Evolutionary conservation across 768 basidiomycete genomes (phyloP), one percentile per base, ranked within the genome.

Genomic region (Russula vinacea): DNA sequence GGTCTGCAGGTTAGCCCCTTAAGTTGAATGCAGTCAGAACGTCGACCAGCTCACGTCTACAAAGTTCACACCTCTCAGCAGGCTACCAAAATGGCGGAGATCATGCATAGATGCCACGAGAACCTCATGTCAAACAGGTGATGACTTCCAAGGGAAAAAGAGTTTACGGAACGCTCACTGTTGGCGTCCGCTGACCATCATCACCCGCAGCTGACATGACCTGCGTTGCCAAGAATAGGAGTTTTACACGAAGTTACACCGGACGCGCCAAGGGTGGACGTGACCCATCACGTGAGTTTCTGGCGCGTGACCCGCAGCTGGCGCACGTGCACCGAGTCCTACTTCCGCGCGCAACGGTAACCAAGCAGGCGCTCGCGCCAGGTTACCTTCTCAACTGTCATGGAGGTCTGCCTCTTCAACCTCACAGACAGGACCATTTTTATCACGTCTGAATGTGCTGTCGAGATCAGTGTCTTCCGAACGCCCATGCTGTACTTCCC

Each of bases 21-120:
- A 14, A 39, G 29, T 47, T 24, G 33, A 50, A 26, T 14, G 63
- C 52, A n/a, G 45, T 22, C 24, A 33, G 44, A 37, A 26, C 19
- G 33, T 16, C 40, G 45, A 73, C 44, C 4, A 3, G 54, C 87
- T 76, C 74, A 94, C 94, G 70, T 88, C 88, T 39, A 80, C 78
- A 73, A 97, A 89, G 70, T 84, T 88, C 56, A 97, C 86, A 9
- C 92, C 91, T 66, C 90, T 84, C 29, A 98, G 78, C 22, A 97
- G 78, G 19, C 86, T 78, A 10, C 88, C 79, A 60, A 97, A 85
- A 70, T 90, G 88, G 58, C 92, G 83, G 54, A 97, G 85, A 76
- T 96, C 94, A 68, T 88, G 83, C 0, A 89, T 81, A 47, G 88
- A 88, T 6, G 88, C 86, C 58, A 80, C 82, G 49, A 92, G 76